phyloP scores from a whole-genome alignment of 78 protist species.

The Guillardia theta region DNA sequence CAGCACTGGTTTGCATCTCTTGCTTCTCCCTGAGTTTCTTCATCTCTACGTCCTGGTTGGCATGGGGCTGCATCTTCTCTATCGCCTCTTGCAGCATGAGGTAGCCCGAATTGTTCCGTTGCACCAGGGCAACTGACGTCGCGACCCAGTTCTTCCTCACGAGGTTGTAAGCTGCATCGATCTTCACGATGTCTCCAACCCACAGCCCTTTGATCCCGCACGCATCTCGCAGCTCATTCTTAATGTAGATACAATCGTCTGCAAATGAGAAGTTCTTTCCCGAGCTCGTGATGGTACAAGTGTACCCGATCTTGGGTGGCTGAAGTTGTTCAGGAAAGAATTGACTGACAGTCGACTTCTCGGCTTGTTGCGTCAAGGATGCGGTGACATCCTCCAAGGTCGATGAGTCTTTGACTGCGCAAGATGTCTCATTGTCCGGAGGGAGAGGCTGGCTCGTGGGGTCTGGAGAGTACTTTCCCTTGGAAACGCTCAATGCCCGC shows the following conservation, averaged over 20 bases:
- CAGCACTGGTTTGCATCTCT: too few species aligned
- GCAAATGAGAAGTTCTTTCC: constrained; percentile 27
- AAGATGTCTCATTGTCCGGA: not conserved
- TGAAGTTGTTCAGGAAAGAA: not conserved
- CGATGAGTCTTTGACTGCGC: not conserved
- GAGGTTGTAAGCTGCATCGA: not conserved
- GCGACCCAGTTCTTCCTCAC: not conserved
- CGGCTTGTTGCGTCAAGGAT: not conserved
- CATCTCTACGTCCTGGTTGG: too few species aligned
- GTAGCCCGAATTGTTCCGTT: not conserved
- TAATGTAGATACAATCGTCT: not conserved
- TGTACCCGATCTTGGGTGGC: not conserved
- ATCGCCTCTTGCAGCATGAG: not conserved
- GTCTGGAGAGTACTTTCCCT: not conserved
- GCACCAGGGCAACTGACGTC: not conserved
- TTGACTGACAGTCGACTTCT: not conserved
- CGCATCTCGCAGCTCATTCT: not conserved
- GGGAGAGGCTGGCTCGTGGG: not conserved
- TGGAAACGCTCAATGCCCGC: not conserved
- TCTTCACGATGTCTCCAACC: not conserved
- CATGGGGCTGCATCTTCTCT: not conserved
- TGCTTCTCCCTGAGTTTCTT: too few species aligned
- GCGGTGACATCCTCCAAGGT: not conserved
- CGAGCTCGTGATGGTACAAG: not conserved
- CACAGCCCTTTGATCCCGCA: not conserved